Evolutionary conservation across 2,329 filamentous ascomycete genomes (phyloP).

Genomic region (Fusarium nygamai): DNA sequence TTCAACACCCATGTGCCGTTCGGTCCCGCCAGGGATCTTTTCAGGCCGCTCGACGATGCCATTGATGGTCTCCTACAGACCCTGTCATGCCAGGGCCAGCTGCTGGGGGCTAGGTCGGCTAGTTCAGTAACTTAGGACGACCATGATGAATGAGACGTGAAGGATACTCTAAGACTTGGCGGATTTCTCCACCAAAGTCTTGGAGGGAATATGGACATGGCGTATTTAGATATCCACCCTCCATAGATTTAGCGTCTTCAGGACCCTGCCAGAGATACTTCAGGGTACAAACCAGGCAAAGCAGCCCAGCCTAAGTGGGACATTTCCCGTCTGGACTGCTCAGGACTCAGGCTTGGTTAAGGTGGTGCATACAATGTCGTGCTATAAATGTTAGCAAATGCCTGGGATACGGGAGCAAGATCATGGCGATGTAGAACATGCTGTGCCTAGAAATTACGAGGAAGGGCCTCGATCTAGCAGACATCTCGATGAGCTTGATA

Average conservation of each 20-base stretch:
- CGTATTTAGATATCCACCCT: constrained; percentile 29
- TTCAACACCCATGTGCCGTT: constrained; percentile 36
- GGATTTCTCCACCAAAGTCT: constrained; percentile 34
- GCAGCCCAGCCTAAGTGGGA: constrained; percentile 30
- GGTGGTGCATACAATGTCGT: constrained; percentile 21
- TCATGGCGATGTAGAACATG: constrained; percentile 2
- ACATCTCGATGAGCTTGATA: not conserved
- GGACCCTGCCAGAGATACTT: constrained; percentile 39
- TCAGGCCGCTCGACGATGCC: constrained; percentile 29
- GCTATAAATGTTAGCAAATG: constrained; percentile 30
- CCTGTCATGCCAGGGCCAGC: constrained; percentile 21
- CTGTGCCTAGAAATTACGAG: not conserved
- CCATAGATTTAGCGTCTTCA: constrained; percentile 39
- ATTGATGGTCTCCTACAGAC: constrained; percentile 27
- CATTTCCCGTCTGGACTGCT: constrained; percentile 29
- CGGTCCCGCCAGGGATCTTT: constrained; percentile 35
- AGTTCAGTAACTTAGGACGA: constrained; percentile 19
- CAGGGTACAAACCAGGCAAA: constrained; percentile 30
- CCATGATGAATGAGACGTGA: constrained; percentile 35
- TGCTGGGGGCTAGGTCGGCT: constrained; percentile 26
- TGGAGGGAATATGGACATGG: constrained; percentile 30
- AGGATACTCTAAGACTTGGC: constrained; percentile 33
- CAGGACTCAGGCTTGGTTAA: constrained; percentile 26
- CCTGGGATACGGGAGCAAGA: constrained; percentile 16
- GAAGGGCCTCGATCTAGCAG: constrained; percentile 1